Evolutionary conservation across 495 filamentous ascomycete species (phyloP), one percentile per base, ranked within the genome.

Genomic region (Terfezia boudieri): DNA sequence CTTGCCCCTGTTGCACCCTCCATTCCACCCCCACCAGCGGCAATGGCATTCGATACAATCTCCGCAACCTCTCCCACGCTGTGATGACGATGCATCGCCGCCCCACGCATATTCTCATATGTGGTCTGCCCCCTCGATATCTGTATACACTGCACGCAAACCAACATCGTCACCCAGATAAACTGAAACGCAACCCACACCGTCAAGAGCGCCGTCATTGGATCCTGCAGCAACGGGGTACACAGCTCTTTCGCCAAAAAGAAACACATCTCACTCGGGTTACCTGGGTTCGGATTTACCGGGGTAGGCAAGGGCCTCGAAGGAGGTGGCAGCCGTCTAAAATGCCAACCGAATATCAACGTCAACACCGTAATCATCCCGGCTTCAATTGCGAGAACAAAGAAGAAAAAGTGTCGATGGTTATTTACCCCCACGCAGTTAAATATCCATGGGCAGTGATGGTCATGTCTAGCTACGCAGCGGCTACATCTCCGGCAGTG

Each of bases 371-470:
- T 46, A 11, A 83, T 57, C 53, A 96, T 81, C 32, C 84, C 85
- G 17, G 83, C 58, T 59, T 86, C 80, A 43, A 96, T 68, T 58
- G 69, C 82, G 17, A 86, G 66, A 36, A 95, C 73, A 64, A 94
- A 98, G 22, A 94, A 67, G 55, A 94, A 81, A 69, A 98, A 98
- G 62, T 95, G 92, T 5, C 90, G 79, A 60, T 93, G 80, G 64
- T 98, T 98, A 64, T 94, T 95, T 41, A 88, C 74, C 46, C 83
- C 90, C 41, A 98, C 77, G 64, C 90, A 98, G 69, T 94, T 95
- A 67, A 90, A 81, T 38, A 95, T 86, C 90, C 90, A 98, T 0
- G 90, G 90, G 61, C 90, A 98, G 65, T 98, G 90, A 61, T 98
- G 90, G 64, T 98, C 90, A 67, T 95, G 84, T 68, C 90, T 94